phyloP scores from a whole-genome alignment of 139 green algal species.

The Picochlorum sp. region DNA sequence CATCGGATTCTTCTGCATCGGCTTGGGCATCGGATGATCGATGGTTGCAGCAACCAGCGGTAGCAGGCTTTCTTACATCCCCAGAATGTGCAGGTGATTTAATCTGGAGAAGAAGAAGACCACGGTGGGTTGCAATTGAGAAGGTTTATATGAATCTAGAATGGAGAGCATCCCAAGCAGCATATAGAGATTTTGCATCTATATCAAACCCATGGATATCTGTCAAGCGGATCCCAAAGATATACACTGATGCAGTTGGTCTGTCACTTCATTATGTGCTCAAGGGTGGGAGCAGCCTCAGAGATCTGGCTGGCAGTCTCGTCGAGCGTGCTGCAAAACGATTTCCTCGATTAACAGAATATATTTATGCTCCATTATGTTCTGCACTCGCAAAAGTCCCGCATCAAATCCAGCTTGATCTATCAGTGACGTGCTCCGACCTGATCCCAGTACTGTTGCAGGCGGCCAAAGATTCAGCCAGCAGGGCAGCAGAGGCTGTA shows the following conservation, averaged over 20 bases:
- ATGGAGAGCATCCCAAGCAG: slow-evolving; percentile 37
- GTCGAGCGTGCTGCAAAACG: slow-evolving; percentile 47
- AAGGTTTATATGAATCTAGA: slow-evolving; percentile 32
- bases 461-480: not conserved
- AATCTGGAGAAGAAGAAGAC: slow-evolving; percentile 27
- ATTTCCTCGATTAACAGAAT: slow-evolving; percentile 40
- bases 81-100: not conserved
- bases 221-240: slow-evolving; percentile 23
- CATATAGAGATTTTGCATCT: slow-evolving; percentile 34
- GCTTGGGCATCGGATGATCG: slow-evolving; percentile 38
- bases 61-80: slow-evolving; percentile 26
- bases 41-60: slow-evolving; percentile 29
- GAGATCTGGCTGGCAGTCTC: slow-evolving; percentile 3
- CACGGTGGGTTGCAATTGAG: slow-evolving; percentile 46
- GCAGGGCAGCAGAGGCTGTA: slow-evolving; percentile 8
- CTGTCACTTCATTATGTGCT: slow-evolving; percentile 28
- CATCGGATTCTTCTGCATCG: not conserved
- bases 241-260: slow-evolving; percentile 24
- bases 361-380: slow-evolving; percentile 31
- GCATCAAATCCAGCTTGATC: not conserved
- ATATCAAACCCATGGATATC: slow-evolving; percentile 1
- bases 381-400: slow-evolving; percentile 39
- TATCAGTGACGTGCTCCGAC: not conserved
- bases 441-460: slow-evolving; percentile 1
- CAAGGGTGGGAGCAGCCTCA: slow-evolving; percentile 1